Conservation (phyloP, 495 filamentous ascomycete species). For the Penicillium daleae region DNA sequence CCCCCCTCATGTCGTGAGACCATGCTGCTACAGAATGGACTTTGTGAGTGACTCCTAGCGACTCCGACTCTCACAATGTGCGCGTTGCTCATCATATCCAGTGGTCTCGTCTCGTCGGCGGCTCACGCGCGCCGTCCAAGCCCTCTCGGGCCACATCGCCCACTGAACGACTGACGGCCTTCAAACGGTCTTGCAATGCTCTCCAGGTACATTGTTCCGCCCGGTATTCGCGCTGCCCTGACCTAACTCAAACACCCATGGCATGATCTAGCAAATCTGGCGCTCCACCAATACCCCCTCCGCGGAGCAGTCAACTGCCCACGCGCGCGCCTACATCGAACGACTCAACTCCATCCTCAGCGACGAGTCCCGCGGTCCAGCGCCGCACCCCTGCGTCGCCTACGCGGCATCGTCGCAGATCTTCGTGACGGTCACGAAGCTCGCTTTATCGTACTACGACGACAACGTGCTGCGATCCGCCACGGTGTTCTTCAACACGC, state of each 20-base stretch:
- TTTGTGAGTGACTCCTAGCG: slow-evolving; percentile 37
- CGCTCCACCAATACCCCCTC: slow-evolving; percentile 60
- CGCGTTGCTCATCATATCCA: slow-evolving; percentile 42
- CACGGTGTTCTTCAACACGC: slow-evolving; percentile 81
- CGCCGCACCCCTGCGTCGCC: slow-evolving; percentile 85
- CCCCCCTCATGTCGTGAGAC: slow-evolving; percentile 29
- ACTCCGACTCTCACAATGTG: not conserved
- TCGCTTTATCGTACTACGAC: slow-evolving; percentile 77
- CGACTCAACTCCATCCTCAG: slow-evolving; percentile 77
- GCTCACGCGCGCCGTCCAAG: slow-evolving; percentile 67
- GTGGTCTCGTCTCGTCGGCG: slow-evolving; percentile 91
- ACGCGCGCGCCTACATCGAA: slow-evolving; percentile 60
- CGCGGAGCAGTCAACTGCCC: slow-evolving; percentile 53
- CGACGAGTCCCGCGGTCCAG: slow-evolving; percentile 85
- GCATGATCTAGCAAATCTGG: slow-evolving; percentile 70
- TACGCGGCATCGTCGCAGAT: slow-evolving; percentile 84
- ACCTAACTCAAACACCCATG: slow-evolving; percentile 15
- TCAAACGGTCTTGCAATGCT: slow-evolving; percentile 85
- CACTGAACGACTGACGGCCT: slow-evolving; percentile 82
- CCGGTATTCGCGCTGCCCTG: not conserved
- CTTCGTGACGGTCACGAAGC: slow-evolving; percentile 82
- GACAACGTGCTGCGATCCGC: slow-evolving; percentile 79
- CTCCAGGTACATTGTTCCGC: slow-evolving; percentile 65
- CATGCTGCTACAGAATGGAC: slow-evolving; percentile 47
- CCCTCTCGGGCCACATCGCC: slow-evolving; percentile 72